Evolutionary conservation across 1,284 basidiomycete genomes (phyloP).

Genomic region (Volvariella volvacea): DNA sequence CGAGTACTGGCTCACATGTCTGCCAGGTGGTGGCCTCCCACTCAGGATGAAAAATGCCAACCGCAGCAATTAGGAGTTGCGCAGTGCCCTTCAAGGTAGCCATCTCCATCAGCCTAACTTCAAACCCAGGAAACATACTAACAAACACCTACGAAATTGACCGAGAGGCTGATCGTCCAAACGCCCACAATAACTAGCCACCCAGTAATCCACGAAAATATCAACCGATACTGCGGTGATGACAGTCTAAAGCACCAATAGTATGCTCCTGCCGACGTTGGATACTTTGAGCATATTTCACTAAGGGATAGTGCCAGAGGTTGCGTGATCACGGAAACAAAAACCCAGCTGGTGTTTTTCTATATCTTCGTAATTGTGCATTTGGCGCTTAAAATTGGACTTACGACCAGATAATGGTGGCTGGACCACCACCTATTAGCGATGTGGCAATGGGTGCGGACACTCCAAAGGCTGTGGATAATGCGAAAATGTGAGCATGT

Average conservation of each 20-base stretch:
- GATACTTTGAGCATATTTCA: slow-evolving; percentile 50
- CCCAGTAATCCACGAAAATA: slow-evolving; percentile 50
- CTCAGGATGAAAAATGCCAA: slow-evolving; percentile 39
- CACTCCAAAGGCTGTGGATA: slow-evolving; percentile 40
- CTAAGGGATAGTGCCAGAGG: slow-evolving; percentile 43
- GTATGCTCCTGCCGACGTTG: slow-evolving; percentile 51
- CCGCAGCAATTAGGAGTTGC: slow-evolving; percentile 44
- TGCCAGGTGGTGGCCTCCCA: slow-evolving; percentile 45
- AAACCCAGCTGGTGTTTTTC: slow-evolving; percentile 31
- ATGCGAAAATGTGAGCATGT: slow-evolving; percentile 1
- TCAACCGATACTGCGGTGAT: slow-evolving; percentile 31
- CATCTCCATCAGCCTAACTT: not conserved
- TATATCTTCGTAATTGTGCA: not conserved
- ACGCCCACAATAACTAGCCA: slow-evolving; percentile 52
- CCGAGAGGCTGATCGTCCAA: slow-evolving; percentile 47
- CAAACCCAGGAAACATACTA: slow-evolving; percentile 1
- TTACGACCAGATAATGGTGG: slow-evolving; percentile 47
- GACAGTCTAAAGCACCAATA: slow-evolving; percentile 52
- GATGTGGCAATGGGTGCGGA: slow-evolving; percentile 46
- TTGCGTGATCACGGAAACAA: slow-evolving; percentile 39
- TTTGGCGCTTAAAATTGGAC: slow-evolving; percentile 2
- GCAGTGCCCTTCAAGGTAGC: slow-evolving; percentile 35
- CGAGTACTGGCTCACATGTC: slow-evolving; percentile 33
- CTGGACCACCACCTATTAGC: slow-evolving; percentile 46
- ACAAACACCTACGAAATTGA: slow-evolving; percentile 41